Percentiles rank a stretch among this genome's conserved stretches.
phyloP scores from a whole-genome alignment of 2,329 filamentous ascomycete genomes.

The Fusarium lateritium region DNA sequence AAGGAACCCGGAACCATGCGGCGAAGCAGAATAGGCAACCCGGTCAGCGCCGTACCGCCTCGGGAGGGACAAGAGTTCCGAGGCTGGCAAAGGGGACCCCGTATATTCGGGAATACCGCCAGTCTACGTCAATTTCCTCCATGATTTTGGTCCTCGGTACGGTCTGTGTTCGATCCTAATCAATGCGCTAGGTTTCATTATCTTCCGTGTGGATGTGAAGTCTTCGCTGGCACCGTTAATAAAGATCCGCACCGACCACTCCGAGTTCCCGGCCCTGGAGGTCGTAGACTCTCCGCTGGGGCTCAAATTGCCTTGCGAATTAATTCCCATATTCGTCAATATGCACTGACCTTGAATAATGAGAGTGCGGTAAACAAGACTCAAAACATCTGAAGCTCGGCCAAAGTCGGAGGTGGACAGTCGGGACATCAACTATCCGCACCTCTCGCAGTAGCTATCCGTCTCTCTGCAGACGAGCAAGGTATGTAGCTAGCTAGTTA shows the following conservation, averaged over 20 bases:
- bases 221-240: too few species aligned
- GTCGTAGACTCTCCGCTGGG: conserved; percentile 20
- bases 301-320: conserved; percentile 14
- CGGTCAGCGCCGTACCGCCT: conserved; percentile 4
- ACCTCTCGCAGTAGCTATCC: background rate
- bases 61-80: background rate
- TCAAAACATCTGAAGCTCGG: conserved; percentile 25
- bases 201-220: too few species aligned
- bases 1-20: conserved; percentile 26
- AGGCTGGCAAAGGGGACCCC: background rate
- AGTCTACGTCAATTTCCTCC: background rate
- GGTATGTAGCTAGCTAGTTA: too few species aligned
- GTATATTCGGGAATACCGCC: background rate
- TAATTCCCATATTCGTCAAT: background rate
- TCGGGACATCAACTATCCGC: conserved; percentile 3
- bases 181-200: conserved; percentile 12
- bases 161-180: conserved; percentile 25
- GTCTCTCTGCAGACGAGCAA: background rate
- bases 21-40: background rate
- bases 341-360: background rate
- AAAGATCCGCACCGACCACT: conserved; percentile 38
- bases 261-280: conserved; percentile 25
- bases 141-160: background rate
- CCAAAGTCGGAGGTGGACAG: conserved; percentile 43
- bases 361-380: too few species aligned